These are phyloP conservation scores for Mrakia frigida DNA, from an alignment of 768 basidiomycete genomes.

Conservation along the genomic window DNA sequence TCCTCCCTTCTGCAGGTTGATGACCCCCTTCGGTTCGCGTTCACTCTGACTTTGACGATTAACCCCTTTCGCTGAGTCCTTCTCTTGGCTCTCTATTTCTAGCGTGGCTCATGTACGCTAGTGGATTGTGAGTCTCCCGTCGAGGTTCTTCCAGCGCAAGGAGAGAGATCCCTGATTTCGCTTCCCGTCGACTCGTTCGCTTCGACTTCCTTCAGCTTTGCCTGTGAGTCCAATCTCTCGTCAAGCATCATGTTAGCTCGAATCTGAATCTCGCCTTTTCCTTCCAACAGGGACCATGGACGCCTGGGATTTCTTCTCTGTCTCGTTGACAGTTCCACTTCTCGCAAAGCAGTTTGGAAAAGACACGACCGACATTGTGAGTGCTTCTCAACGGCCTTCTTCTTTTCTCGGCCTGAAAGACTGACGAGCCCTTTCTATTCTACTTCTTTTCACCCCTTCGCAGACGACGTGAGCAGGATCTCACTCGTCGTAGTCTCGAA, in stretches of 20 bases:
- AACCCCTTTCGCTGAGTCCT: constrained; percentile 52
- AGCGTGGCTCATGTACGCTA: background rate
- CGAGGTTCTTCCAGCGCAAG: background rate
- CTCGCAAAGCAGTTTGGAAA: constrained; percentile 41
- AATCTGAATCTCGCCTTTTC: no score
- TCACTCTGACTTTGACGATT: constrained; percentile 76
- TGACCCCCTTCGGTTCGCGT: constrained; percentile 43
- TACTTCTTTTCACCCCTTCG: background rate
- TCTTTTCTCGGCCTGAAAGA: background rate
- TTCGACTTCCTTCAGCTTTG: background rate
- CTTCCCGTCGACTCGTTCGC: background rate
- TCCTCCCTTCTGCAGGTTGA: background rate
- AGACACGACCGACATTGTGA: constrained; percentile 22
- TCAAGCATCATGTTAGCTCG: no score
- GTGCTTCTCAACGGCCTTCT: background rate
- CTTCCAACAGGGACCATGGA: background rate
- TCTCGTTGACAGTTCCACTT: constrained; percentile 43
- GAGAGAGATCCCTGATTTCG: background rate
- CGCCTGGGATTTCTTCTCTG: constrained; percentile 53
- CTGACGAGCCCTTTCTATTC: constrained; percentile 25
- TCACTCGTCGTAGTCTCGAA: background rate
- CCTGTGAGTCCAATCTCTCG: no score
- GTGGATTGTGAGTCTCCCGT: background rate
- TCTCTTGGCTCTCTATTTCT: constrained; percentile 3
- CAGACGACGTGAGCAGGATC: background rate